Conservation (phyloP, 345 rosid species). For the Erodium maritimum region DNA sequence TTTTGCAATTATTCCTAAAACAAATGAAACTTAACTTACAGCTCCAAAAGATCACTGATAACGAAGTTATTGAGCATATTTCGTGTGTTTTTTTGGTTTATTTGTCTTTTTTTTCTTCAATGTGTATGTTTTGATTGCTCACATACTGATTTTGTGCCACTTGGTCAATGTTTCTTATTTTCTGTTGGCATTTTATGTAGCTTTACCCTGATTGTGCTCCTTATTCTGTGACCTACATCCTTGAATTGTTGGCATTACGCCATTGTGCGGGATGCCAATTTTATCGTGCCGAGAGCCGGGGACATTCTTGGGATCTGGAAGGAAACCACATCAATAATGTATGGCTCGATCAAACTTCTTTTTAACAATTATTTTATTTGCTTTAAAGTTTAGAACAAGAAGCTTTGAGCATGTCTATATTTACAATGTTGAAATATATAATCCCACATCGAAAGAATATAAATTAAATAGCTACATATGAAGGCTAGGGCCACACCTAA, state of each 20-base stretch:
- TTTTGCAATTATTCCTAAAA: no score
- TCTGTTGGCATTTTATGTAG: constrained; percentile 26
- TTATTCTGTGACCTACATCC: constrained; percentile 68
- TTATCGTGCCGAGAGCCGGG: constrained; percentile 71
- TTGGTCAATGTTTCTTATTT: background rate
- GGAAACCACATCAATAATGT: constrained; percentile 74
- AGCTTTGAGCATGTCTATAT: background rate
- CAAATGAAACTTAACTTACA: no score
- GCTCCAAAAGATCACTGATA: no score
- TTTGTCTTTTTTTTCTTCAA: no score
- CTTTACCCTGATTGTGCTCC: constrained; percentile 95
- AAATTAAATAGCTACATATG: no score
- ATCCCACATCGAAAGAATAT: no score
- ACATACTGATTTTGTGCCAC: background rate
- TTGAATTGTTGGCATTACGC: constrained; percentile 56
- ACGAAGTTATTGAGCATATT: background rate
- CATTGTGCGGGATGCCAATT: constrained; percentile 93
- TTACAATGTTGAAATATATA: no score
- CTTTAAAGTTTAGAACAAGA: background rate
- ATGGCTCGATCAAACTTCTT: constrained; percentile 10
- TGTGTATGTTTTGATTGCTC: background rate
- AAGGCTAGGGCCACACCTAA: no score
- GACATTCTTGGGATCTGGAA: constrained; percentile 62
- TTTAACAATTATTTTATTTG: background rate
- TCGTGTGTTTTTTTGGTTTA: background rate